Conservation (phyloP, 1,284 basidiomycete species). For the Ustanciosporium gigantosporum region DNA sequence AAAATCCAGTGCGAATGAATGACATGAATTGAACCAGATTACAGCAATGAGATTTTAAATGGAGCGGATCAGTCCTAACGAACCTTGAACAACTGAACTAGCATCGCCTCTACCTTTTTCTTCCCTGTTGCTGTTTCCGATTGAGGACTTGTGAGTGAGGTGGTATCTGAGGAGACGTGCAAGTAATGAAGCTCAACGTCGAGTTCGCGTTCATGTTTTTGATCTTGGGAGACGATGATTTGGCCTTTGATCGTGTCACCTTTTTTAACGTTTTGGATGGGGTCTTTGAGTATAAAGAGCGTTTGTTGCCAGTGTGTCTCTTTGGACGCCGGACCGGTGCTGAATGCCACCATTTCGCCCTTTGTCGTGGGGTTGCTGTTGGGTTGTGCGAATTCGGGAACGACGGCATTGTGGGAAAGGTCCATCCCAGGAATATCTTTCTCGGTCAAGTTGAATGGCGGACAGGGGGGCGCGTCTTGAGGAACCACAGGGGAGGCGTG, state of each 20-base stretch:
- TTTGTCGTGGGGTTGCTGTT: constrained; percentile 10
- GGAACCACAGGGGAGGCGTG: constrained; percentile 13
- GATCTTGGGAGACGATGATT: constrained; percentile 81
- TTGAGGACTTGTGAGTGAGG: neutral
- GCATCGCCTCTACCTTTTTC: neutral
- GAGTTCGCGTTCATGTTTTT: constrained; percentile 81
- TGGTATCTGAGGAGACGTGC: neutral
- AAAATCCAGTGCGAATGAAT: no score
- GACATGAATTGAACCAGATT: no score
- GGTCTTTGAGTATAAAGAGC: constrained; percentile 80
- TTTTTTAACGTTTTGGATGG: constrained; percentile 70
- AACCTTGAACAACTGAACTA: constrained; percentile 5
- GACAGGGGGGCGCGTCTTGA: constrained; percentile 14
- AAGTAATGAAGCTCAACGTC: constrained; percentile 87
- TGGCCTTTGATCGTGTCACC: constrained; percentile 78
- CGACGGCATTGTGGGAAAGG: constrained; percentile 63
- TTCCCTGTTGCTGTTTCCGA: neutral
- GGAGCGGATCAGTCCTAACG: no score
- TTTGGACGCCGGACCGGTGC: constrained; percentile 81
- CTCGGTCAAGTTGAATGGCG: constrained; percentile 7
- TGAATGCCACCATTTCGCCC: constrained; percentile 76
- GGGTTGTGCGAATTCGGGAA: constrained; percentile 63
- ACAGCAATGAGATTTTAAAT: no score
- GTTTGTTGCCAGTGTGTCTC: constrained; percentile 99
- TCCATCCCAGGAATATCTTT: constrained; percentile 72